These are phyloP conservation scores for Symmetrospora coprosmae DNA, from an alignment of 768 basidiomycete genomes.

Conservation along the genomic window DNA sequence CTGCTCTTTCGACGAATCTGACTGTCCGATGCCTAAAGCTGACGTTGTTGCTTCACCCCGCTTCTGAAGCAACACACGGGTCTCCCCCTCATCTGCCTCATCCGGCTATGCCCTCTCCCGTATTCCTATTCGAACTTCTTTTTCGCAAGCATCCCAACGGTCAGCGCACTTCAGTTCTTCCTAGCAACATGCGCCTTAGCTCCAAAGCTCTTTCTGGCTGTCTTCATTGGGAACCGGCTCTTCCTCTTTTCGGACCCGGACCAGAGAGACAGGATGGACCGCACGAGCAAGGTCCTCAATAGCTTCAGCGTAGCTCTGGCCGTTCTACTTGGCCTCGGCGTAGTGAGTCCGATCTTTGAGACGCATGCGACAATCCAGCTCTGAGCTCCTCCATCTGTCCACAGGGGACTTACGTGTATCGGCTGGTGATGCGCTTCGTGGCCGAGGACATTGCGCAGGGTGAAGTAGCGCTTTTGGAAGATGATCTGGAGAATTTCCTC, in stretches of 20 bases:
- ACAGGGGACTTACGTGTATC: too few relatives aligned
- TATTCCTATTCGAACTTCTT: conserved; percentile 13
- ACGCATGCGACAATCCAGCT: too few relatives aligned
- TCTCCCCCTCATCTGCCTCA: neutral
- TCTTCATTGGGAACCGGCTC: conserved; percentile 2
- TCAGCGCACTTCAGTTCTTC: neutral
- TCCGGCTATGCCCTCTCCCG: conserved; percentile 5
- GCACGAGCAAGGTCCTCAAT: conserved; percentile 8
- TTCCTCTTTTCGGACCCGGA: conserved; percentile 16
- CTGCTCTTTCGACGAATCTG: neutral
- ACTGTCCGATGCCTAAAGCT: neutral
- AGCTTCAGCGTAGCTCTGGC: neutral
- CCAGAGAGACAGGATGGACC: conserved; percentile 10
- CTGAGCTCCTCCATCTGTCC: too few relatives aligned
- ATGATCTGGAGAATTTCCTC: conserved; percentile 5
- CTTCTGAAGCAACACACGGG: neutral
- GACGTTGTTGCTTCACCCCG: too few relatives aligned
- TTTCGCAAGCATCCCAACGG: conserved; percentile 1
- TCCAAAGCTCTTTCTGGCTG: neutral
- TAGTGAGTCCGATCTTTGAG: too few relatives aligned
- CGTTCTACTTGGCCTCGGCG: neutral
- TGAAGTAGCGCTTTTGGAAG: neutral
- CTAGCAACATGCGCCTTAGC: conserved; percentile 11
- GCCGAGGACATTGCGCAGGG: conserved; percentile 10
- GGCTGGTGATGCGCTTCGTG: too few relatives aligned